Evolutionary conservation across 768 basidiomycete genomes (phyloP).

Genomic region (Boletus edulis): DNA sequence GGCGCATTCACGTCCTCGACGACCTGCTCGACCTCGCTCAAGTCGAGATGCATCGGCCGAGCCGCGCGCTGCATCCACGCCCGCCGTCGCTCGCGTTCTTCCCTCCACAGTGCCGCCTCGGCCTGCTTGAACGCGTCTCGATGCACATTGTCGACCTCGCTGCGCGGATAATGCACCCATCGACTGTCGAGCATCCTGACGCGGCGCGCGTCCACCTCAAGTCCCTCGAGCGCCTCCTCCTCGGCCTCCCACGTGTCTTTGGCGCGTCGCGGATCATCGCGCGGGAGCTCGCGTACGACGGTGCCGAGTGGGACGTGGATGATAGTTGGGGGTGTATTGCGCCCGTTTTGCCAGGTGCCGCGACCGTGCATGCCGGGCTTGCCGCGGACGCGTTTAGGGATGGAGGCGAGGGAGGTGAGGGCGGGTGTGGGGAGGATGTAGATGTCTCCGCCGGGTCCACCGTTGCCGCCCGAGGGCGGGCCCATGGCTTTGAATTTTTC

Average conservation of each 20-base stretch:
- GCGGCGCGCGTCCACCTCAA: conserved; percentile 45
- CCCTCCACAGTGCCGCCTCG: conserved; percentile 54
- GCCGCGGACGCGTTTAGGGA: conserved; percentile 67
- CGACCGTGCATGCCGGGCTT: conserved; percentile 68
- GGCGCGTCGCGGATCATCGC: conserved; percentile 61
- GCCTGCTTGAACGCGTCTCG: conserved; percentile 71
- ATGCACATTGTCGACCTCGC: conserved; percentile 57
- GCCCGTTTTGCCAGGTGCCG: conserved; percentile 88
- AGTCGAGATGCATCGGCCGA: conserved; percentile 55
- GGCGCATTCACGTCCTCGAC: conserved; percentile 45
- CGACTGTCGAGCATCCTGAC: conserved; percentile 61
- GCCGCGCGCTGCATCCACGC: conserved; percentile 41
- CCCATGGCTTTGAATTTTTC: conserved; percentile 83
- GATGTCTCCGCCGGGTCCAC: conserved; percentile 85
- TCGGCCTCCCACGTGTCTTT: conserved; percentile 75
- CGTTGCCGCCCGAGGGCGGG: conserved; percentile 92
- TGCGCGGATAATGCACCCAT: conserved; percentile 81
- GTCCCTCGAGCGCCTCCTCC: conserved; percentile 51
- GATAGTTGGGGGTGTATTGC: conserved; percentile 65
- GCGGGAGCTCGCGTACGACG: conserved; percentile 72
- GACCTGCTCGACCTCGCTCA: conserved; percentile 49
- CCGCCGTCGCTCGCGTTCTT: conserved; percentile 59
- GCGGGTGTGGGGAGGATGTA: conserved; percentile 78
- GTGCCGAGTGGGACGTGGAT: conserved; percentile 90
- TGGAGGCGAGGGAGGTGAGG: conserved; percentile 72